Percentiles rank a stretch among this genome's conserved stretches.
Conservation (phyloP, 441 rosid genomes). For the Croton setiger region DNA sequence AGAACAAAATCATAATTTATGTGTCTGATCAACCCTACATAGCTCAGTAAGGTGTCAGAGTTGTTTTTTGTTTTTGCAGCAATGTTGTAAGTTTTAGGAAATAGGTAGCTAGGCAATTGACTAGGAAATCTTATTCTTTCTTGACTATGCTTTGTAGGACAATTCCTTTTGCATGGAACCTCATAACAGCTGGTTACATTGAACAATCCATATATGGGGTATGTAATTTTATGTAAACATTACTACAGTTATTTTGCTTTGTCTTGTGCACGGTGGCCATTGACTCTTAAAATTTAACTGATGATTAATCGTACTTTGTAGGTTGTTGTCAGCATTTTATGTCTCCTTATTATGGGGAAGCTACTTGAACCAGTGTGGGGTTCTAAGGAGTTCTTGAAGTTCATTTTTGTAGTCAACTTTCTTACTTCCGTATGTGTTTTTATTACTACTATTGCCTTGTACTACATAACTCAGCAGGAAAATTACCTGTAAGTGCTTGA, state of each 20-base stretch:
- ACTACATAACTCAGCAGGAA: conserved; percentile 76
- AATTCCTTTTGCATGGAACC: conserved; percentile 97
- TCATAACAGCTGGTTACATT: conserved; percentile 81
- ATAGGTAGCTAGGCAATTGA: neutral
- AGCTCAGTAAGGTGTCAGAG: neutral
- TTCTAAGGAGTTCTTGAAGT: conserved; percentile 91
- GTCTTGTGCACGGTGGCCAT: conserved; percentile 10
- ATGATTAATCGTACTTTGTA: conserved; percentile 27
- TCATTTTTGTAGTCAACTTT: conserved; percentile 77
- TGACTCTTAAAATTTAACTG: conserved; percentile 13
- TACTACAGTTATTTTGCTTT: neutral
- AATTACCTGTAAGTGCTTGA: conserved; percentile 61
- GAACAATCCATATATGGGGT: conserved; percentile 89
- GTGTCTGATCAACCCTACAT: neutral
- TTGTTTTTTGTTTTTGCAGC: neutral
- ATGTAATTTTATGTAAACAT: conserved; percentile 23
- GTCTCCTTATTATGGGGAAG: conserved; percentile 91
- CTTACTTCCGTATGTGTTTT: conserved; percentile 80
- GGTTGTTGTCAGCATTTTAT: conserved; percentile 65
- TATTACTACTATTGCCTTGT: conserved; percentile 75
- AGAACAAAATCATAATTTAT: neutral
- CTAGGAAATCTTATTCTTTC: neutral
- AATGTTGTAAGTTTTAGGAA: neutral
- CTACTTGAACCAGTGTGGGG: conserved; percentile 97
- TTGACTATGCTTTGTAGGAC: conserved; percentile 73